Percentiles rank a stretch among this genome's conserved stretches.
phyloP scores from a whole-genome alignment of 2,329 filamentous ascomycete species.

The Ambrosiella xylebori region DNA sequence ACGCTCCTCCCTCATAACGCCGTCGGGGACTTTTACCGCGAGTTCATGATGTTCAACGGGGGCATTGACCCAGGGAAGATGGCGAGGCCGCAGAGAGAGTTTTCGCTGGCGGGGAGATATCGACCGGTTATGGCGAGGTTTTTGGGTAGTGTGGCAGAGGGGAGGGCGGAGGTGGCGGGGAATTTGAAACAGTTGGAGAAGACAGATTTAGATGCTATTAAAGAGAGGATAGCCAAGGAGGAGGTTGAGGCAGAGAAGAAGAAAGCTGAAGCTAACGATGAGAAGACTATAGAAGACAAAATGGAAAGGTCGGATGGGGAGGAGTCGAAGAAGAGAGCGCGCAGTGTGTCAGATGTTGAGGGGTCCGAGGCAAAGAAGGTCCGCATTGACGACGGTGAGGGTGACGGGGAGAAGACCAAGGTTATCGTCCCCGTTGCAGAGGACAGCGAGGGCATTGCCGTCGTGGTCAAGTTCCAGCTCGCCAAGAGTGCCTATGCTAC shows the following conservation, averaged over 20 bases:
- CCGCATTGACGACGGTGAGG: slow-evolving; percentile 12
- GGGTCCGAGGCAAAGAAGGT: slow-evolving; percentile 11
- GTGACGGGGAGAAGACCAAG: slow-evolving; percentile 6
- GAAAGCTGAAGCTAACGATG: slow-evolving; percentile 12
- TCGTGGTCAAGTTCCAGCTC: slow-evolving; percentile 58
- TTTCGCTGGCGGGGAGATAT: slow-evolving; percentile 77
- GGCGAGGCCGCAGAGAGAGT: slow-evolving; percentile 70
- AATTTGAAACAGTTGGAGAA: slow-evolving; percentile 71
- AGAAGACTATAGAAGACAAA: slow-evolving; percentile 4
- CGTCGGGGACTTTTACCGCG: slow-evolving; percentile 65
- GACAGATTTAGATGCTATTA: slow-evolving; percentile 63
- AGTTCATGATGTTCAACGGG: slow-evolving; percentile 79
- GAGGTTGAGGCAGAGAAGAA: slow-evolving; percentile 10
- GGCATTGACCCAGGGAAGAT: slow-evolving; percentile 68
- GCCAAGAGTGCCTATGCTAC: slow-evolving; percentile 72
- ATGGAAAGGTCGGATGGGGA: neutral
- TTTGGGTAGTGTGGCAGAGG: slow-evolving; percentile 19
- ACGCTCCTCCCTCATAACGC: slow-evolving; percentile 72
- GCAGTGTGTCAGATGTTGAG: slow-evolving; percentile 13
- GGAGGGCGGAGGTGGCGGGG: slow-evolving; percentile 33
- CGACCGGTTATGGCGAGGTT: slow-evolving; percentile 66
- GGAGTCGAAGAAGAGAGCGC: slow-evolving; percentile 9
- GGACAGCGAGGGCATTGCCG: slow-evolving; percentile 38
- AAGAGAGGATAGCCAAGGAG: slow-evolving; percentile 16
- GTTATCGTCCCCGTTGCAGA: slow-evolving; percentile 16